phyloP scores from a whole-genome alignment of 2,329 filamentous ascomycete genomes.

The Clarireedia paspali region DNA sequence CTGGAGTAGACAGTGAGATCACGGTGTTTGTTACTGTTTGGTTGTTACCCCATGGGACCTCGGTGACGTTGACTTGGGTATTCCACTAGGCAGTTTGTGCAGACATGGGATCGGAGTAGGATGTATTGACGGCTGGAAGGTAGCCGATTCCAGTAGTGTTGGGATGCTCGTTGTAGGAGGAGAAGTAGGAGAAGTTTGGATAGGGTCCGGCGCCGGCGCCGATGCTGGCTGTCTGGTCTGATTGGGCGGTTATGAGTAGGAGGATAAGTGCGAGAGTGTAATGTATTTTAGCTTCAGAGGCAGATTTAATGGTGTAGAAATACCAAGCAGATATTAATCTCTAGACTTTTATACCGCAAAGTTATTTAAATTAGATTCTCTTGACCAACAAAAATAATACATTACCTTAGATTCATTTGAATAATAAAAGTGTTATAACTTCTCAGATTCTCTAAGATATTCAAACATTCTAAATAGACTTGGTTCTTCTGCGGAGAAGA shows the following conservation, averaged over 20 bases:
- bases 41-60: not conserved
- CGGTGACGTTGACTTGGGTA: conserved; percentile 1
- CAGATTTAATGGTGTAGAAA: not conserved
- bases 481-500: too few relatives aligned
- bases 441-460: too few relatives aligned
- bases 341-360: too few relatives aligned
- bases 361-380: too few relatives aligned
- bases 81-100: not conserved
- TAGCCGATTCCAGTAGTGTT: not conserved
- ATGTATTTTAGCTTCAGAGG: not conserved
- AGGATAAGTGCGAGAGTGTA: not conserved
- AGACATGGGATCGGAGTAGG: not conserved
- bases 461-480: too few relatives aligned
- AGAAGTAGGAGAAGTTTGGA: not conserved
- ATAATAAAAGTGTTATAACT: too few relatives aligned
- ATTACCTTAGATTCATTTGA: too few relatives aligned
- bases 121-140: not conserved
- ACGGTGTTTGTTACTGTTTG: not conserved
- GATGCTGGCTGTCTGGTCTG: not conserved
- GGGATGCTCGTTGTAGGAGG: not conserved
- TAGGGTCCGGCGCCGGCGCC: not conserved
- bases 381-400: too few relatives aligned
- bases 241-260: not conserved
- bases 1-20: not conserved
- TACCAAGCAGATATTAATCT: too few relatives aligned